Evolutionary conservation across 202 grass and related monocot genomes (phyloP), one percentile per base, ranked within the genome.

Genomic region (Carex arenaria): DNA sequence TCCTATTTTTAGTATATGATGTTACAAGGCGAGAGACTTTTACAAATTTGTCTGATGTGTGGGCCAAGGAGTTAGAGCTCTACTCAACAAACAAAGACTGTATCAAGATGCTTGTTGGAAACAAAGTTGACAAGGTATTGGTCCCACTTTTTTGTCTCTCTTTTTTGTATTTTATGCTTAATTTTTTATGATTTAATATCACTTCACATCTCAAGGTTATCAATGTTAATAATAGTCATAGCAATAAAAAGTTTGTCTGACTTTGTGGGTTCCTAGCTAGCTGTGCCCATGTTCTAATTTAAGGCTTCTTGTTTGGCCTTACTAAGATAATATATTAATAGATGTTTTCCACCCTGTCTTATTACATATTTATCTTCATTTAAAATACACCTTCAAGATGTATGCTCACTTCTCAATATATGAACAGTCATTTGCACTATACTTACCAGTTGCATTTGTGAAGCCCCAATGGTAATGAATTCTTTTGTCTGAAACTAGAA

Each of bases 61-160:
- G 96, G 96, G 85, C 91, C 63, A 95, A 95, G 78, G 96, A 99
- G 87, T 87, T 95, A 80, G 93, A 99, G 83, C 55, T 91, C 53
- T 90, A 95, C 82, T 93, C 93, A 49, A 92, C 91, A 86, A 95
- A 95, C 79, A 88, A 88, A 80, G 88, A 94, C 15, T 96, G 93
- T 42, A 76, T 99, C 74, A 99, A 99, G 87, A 92, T 99, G 85
- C 89, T 99, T 83, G 93, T 99, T 81, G 93, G 96, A 82, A 99
- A 95, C 78, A 99, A 99, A 90, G 83, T 94, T 80, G 96, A 99
- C 82, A 99, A 95, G 96, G 96, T 99, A 86, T 53, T 78, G 53
- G 7, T 57, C 73, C 17, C 7, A 57, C 13, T 7, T 19, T 19
- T 75, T 54, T 30, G 20, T 75, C 71, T 55, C 47, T 75, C 4